phyloP scores from a whole-genome alignment of 495 filamentous ascomycete genomes.

The Friedmanniomyces simplex region DNA sequence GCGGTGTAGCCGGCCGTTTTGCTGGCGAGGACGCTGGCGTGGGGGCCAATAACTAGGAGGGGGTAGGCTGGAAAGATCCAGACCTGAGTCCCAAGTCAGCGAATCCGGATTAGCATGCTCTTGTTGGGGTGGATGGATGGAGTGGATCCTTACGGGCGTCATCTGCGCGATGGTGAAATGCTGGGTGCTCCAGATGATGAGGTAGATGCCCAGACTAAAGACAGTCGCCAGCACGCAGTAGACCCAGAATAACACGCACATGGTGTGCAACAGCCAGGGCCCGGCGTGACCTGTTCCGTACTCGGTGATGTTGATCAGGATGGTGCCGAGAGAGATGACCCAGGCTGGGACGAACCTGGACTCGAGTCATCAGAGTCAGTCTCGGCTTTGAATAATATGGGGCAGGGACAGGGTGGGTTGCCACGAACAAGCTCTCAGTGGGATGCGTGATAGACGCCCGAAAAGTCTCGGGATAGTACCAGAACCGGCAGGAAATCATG shows the following conservation, averaged over 20 bases:
- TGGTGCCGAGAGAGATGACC: conserved; percentile 61
- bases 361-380: no score
- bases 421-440: conserved; percentile 66
- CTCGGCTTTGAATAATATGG: no score
- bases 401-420: no score
- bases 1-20: conserved; percentile 33
- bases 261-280: conserved; percentile 53
- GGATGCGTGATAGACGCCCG: conserved; percentile 63
- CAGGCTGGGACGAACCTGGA: conserved; percentile 56
- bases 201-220: conserved; percentile 54
- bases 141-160: conserved; percentile 58
- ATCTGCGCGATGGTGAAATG: conserved; percentile 76
- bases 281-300: conserved; percentile 61
- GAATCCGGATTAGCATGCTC: no score
- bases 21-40: conserved; percentile 55
- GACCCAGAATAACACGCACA: conserved; percentile 63
- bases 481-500: conserved; percentile 60
- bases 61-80: conserved; percentile 92
- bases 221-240: conserved; percentile 54
- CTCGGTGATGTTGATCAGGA: conserved; percentile 69
- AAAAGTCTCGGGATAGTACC: conserved; percentile 60
- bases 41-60: conserved; percentile 66
- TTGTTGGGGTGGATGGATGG: background rate
- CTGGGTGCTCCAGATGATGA: conserved; percentile 52
- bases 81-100: background rate